Evolutionary conservation across 257 asterid species (phyloP).

Genomic region (Nicotiana knightiana): DNA sequence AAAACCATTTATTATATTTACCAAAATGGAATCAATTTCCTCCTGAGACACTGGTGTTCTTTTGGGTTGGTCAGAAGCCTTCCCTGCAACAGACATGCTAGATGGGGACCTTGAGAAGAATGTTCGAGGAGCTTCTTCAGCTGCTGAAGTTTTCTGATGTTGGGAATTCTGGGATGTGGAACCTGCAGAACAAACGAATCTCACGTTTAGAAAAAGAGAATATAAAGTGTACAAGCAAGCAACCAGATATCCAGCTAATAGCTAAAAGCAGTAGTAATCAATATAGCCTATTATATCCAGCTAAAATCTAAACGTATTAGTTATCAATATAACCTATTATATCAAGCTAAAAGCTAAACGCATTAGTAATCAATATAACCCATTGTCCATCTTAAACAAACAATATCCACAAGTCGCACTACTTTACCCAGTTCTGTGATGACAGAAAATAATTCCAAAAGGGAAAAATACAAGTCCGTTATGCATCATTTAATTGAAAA

Average conservation of each 20-base stretch:
- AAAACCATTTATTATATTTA: slow-evolving; percentile 18
- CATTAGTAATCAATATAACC: background rate
- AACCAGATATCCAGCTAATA: background rate
- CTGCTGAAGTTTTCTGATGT: slow-evolving; percentile 31
- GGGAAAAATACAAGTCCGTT: no score
- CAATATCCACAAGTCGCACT: background rate
- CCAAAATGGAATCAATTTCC: slow-evolving; percentile 88
- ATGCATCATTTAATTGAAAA: no score
- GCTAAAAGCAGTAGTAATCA: background rate
- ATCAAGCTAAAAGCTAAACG: background rate
- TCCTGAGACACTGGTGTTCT: slow-evolving; percentile 79
- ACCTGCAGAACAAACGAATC: slow-evolving; percentile 33
- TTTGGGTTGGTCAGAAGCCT: slow-evolving; percentile 94
- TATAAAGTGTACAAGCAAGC: background rate
- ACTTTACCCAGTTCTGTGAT: no score
- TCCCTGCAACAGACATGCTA: slow-evolving; percentile 57
- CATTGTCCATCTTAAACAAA: background rate
- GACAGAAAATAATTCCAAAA: no score
- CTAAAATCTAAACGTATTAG: background rate
- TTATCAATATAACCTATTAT: background rate
- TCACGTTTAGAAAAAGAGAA: background rate
- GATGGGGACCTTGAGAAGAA: slow-evolving; percentile 56
- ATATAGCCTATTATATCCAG: background rate
- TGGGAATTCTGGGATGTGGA: slow-evolving; percentile 39
- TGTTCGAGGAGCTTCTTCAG: slow-evolving; percentile 35